Percentiles rank a stretch among this genome's conserved stretches.
Conservation (phyloP, 345 rosid genomes). For the Sapria himalayana region DNA sequence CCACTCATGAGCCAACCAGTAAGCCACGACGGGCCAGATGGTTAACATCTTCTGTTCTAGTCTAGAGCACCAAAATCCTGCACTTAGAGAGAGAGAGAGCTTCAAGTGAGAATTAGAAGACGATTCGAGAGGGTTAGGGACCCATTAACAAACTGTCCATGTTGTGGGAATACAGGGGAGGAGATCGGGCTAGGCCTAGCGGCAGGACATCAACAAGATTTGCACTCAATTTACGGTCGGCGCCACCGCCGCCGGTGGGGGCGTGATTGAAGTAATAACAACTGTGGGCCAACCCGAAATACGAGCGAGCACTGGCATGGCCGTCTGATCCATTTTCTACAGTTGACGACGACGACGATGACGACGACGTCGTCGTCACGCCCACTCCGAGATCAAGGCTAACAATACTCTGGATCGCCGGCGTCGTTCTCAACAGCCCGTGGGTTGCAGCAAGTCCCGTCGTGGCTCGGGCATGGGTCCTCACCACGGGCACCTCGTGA, state of each 20-base stretch:
- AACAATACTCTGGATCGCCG: conserved; percentile 36
- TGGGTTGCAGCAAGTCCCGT: conserved; percentile 22
- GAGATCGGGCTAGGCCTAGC: conserved; percentile 32
- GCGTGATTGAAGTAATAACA: too few relatives aligned
- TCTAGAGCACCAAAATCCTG: too few relatives aligned
- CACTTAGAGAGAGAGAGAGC: too few relatives aligned
- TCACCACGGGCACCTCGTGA: conserved; percentile 79
- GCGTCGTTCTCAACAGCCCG: conserved; percentile 28
- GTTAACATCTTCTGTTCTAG: too few relatives aligned
- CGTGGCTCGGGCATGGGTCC: conserved; percentile 38
- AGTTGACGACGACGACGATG: too few relatives aligned
- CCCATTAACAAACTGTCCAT: conserved; percentile 62
- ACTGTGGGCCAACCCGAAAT: conserved; percentile 18
- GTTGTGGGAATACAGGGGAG: conserved; percentile 52
- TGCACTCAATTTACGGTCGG: conserved; percentile 33
- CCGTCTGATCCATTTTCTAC: conserved; percentile 24
- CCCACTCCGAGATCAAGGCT: conserved; percentile 98
- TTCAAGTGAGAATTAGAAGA: too few relatives aligned
- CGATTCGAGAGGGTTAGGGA: too few relatives aligned
- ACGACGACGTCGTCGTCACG: too few relatives aligned
- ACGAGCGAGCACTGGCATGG: conserved; percentile 19
- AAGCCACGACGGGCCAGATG: too few relatives aligned
- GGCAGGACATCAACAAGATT: conserved; percentile 28
- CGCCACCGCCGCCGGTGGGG: conserved; percentile 22
- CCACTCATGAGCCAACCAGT: too few relatives aligned